These are phyloP conservation scores for Xylariales sp. DNA, from an alignment of 2,329 filamentous ascomycete genomes.

Conservation along the genomic window DNA sequence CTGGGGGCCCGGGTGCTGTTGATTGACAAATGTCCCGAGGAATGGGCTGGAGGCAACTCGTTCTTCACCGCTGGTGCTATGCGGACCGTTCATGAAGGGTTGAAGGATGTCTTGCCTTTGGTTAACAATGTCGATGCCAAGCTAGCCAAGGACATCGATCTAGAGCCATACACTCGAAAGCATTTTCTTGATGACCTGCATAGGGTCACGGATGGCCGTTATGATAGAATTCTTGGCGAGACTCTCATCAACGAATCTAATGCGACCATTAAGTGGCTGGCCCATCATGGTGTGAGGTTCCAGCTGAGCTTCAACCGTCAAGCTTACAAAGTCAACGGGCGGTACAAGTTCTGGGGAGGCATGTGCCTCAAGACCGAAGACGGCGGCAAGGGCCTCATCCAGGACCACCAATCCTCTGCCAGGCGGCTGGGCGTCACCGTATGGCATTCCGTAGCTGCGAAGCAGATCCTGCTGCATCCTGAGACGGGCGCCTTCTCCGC, in stretches of 20 bases:
- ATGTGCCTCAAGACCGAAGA: constrained; percentile 48
- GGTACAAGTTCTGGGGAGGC: constrained; percentile 64
- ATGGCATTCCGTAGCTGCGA: constrained; percentile 41
- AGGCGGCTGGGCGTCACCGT: constrained; percentile 35
- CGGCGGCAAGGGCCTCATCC: constrained; percentile 38
- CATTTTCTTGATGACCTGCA: constrained; percentile 54
- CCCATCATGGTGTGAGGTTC: constrained; percentile 48
- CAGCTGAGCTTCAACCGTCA: constrained; percentile 62
- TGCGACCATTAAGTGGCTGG: constrained; percentile 50
- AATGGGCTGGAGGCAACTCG: constrained; percentile 59
- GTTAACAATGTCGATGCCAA: constrained; percentile 53
- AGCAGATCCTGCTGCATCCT: constrained; percentile 29
- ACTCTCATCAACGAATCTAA: constrained; percentile 48
- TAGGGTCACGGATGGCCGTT: constrained; percentile 50
- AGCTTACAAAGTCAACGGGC: constrained; percentile 57
- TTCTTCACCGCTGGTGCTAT: constrained; percentile 64
- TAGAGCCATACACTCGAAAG: constrained; percentile 48
- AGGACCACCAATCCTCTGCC: constrained; percentile 41
- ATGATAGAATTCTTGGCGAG: constrained; percentile 42
- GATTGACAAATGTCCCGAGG: constrained; percentile 54
- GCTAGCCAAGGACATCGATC: constrained; percentile 47
- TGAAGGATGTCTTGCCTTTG: constrained; percentile 53
- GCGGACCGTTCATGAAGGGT: constrained; percentile 51
- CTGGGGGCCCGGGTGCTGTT: constrained; percentile 43
- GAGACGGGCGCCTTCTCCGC: constrained; percentile 1